A percentile compares a stretch with the other conserved stretches of the same genome.
Evolutionary conservation across 169 alveolate genomes (phyloP).

Genomic region (Plasmodium billcollinsi): DNA sequence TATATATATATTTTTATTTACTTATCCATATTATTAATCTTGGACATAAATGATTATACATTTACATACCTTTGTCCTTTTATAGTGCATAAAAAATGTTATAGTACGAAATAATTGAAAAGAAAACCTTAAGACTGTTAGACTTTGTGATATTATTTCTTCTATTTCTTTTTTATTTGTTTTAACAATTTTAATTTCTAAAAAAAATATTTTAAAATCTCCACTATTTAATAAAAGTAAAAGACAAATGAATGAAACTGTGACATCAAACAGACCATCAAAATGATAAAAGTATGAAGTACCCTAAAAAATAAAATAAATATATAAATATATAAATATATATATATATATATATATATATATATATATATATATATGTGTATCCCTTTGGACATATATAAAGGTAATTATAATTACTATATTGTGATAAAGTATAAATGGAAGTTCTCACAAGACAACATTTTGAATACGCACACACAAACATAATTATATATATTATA

Average conservation of each 20-base stretch:
- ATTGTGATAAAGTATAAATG: no score
- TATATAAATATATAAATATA: neutral
- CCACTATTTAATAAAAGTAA: conserved; percentile 61
- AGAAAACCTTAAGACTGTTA: conserved; percentile 59
- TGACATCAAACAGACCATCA: conserved; percentile 67
- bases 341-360: neutral
- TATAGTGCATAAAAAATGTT: conserved; percentile 63
- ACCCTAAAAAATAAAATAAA: conserved; percentile 29
- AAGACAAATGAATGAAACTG: conserved; percentile 43
- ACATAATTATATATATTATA: conserved; percentile 5
- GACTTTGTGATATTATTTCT: conserved; percentile 64
- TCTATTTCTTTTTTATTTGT: conserved; percentile 57
- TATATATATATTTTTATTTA: neutral
- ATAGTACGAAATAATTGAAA: conserved; percentile 61
- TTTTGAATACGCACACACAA: neutral
- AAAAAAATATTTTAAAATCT: conserved; percentile 50
- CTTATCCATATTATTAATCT: neutral
- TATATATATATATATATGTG: neutral
- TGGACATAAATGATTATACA: neutral
- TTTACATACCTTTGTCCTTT: conserved; percentile 36
- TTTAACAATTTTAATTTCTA: conserved; percentile 14
- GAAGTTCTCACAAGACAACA: neutral
- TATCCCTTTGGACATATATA: neutral
- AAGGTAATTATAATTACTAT: neutral
- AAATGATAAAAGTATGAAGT: conserved; percentile 48